Evolutionary conservation across 164 flowering plant genomes (phyloP).

Genomic region (Stephania yunnanensis): DNA sequence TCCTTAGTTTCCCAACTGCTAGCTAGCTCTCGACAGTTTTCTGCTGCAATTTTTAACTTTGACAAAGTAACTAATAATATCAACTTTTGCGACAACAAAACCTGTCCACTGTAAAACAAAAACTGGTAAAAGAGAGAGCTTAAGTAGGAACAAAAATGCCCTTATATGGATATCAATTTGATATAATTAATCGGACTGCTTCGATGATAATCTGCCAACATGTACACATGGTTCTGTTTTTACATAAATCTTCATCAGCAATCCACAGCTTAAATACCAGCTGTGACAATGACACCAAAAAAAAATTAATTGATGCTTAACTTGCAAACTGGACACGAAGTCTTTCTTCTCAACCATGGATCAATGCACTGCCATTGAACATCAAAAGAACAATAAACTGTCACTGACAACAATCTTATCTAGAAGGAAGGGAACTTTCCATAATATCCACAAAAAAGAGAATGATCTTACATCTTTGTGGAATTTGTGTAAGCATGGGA

Average conservation of each 20-base stretch:
- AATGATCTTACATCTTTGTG: constrained; percentile 71
- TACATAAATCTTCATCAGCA: background rate
- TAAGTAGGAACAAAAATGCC: too few relatives aligned
- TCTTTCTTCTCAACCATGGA: constrained; percentile 75
- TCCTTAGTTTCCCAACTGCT: too few relatives aligned
- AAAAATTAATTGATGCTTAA: constrained; percentile 48
- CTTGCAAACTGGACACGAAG: constrained; percentile 93
- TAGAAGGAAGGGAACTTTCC: too few relatives aligned
- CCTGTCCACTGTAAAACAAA: too few relatives aligned
- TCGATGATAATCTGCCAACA: background rate
- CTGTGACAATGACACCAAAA: background rate
- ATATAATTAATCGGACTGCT: background rate
- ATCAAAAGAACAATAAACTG: background rate
- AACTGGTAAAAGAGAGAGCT: too few relatives aligned
- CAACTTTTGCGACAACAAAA: too few relatives aligned
- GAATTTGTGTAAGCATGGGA: constrained; percentile 95
- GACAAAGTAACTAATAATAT: too few relatives aligned
- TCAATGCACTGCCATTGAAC: constrained; percentile 82
- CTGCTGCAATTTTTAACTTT: too few relatives aligned
- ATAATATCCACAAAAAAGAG: background rate
- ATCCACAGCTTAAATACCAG: background rate
- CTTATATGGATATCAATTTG: background rate
- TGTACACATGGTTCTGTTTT: background rate
- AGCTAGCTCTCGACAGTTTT: too few relatives aligned
- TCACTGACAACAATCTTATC: background rate